Evolutionary conservation across 2,329 filamentous ascomycete genomes (phyloP).

Genomic region (Pseudocercospora macadamiae): DNA sequence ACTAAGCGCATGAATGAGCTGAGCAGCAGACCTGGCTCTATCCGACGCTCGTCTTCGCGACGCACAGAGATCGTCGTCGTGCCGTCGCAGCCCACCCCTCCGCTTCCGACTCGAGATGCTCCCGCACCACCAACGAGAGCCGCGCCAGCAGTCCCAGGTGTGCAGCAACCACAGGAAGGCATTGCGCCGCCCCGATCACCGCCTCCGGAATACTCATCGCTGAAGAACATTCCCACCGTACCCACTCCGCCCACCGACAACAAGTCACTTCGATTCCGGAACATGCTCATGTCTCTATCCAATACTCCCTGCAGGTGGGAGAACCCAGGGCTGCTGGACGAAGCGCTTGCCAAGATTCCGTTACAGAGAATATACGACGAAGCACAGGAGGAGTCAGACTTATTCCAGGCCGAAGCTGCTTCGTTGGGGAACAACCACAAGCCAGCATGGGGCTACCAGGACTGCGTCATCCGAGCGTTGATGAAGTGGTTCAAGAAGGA

Average conservation of each 20-base stretch:
- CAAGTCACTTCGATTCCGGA: conserved; percentile 57
- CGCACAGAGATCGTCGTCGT: conserved; percentile 44
- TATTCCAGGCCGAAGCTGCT: conserved; percentile 82
- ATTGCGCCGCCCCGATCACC: conserved; percentile 34
- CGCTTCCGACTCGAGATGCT: conserved; percentile 21
- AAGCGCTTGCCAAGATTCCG: conserved; percentile 83
- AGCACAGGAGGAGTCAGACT: conserved; percentile 89
- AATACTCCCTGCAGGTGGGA: conserved; percentile 92
- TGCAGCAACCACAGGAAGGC: conserved; percentile 26
- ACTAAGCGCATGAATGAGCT: conserved; percentile 86
- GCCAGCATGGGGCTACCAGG: conserved; percentile 94
- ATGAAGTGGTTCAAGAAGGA: conserved; percentile 94
- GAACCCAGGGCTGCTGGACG: conserved; percentile 91
- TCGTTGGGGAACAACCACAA: conserved; percentile 77
- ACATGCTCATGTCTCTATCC: conserved; percentile 81
- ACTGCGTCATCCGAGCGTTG: conserved; percentile 88
- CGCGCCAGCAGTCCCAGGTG: conserved; percentile 35
- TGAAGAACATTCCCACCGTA: conserved; percentile 67
- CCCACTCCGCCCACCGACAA: conserved; percentile 70
- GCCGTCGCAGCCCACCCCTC: conserved; percentile 21
- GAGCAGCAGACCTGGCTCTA: conserved; percentile 42
- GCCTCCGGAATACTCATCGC: conserved; percentile 64
- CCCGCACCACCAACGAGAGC: conserved; percentile 29
- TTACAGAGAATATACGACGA: conserved; percentile 90
- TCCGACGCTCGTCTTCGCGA: conserved; percentile 60